Conservation (phyloP, 1,284 basidiomycete species). For the Mycena sp. region DNA sequence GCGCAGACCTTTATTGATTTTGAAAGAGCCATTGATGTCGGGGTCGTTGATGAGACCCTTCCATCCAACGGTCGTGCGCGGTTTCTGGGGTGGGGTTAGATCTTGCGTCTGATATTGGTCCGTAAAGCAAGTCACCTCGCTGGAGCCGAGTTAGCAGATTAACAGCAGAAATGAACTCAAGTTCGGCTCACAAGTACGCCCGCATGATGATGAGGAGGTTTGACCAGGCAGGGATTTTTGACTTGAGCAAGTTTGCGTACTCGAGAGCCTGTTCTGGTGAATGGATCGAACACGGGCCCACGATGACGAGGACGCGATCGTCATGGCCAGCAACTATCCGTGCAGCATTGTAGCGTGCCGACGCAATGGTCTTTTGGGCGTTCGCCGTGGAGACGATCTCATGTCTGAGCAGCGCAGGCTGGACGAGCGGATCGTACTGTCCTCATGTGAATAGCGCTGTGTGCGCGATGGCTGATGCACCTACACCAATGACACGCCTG, state of each 20-base stretch:
- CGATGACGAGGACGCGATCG: constrained; percentile 87
- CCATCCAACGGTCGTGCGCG: constrained; percentile 89
- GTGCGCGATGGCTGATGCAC: constrained; percentile 36
- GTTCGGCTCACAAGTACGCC: constrained; percentile 84
- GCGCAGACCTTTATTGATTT: constrained; percentile 96
- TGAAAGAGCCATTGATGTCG: constrained; percentile 92
- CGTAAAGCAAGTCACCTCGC: constrained; percentile 55
- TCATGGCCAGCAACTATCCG: constrained; percentile 86
- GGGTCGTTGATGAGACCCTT: constrained; percentile 91
- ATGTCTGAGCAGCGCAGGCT: constrained; percentile 88
- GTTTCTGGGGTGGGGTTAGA: constrained; percentile 63
- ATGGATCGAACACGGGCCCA: constrained; percentile 98
- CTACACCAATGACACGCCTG: constrained; percentile 78
- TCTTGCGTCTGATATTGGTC: constrained; percentile 9
- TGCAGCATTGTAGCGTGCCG: constrained; percentile 82
- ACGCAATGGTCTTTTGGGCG: constrained; percentile 78
- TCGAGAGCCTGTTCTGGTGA: constrained; percentile 89
- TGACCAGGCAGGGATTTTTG: constrained; percentile 73
- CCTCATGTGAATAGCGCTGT: constrained; percentile 7
- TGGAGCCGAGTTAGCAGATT: constrained; percentile 37
- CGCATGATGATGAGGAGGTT: constrained; percentile 96
- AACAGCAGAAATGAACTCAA: constrained; percentile 8
- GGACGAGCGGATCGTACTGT: constrained; percentile 93
- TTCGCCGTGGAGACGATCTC: constrained; percentile 73
- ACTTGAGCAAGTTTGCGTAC: constrained; percentile 84